A percentile compares a stretch with the other conserved stretches of the same genome.
Conservation (phyloP, 352 stramenopile genomes). For the Phytopythium chamaehyphon region DNA sequence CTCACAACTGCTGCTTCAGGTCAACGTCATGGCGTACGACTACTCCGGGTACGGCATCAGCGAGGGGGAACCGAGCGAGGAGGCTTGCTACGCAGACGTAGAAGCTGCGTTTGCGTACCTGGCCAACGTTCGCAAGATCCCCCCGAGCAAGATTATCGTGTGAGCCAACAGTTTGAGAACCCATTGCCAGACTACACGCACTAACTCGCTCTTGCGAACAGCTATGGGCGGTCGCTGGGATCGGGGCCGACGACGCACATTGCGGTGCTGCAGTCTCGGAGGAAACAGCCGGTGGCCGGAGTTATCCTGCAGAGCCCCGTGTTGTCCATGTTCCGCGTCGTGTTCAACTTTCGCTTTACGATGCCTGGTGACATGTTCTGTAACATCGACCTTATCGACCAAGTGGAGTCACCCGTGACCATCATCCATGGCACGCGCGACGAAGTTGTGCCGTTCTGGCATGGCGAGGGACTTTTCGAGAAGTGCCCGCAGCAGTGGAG, state of each 20-base stretch:
- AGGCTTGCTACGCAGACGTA: slow-evolving; percentile 94
- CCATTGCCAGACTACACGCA: slow-evolving; percentile 32
- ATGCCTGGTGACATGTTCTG: slow-evolving; percentile 96
- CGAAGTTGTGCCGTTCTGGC: slow-evolving; percentile 99
- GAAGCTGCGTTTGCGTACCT: slow-evolving; percentile 96
- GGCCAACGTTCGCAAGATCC: slow-evolving; percentile 88
- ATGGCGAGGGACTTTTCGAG: slow-evolving; percentile 94
- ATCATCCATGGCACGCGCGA: slow-evolving; percentile 98
- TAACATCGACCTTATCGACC: slow-evolving; percentile 94
- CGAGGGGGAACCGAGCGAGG: slow-evolving; percentile 89
- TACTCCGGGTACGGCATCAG: slow-evolving; percentile 98
- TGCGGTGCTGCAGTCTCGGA: slow-evolving; percentile 88
- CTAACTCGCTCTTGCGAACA: slow-evolving; percentile 12
- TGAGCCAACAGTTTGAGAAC: slow-evolving; percentile 18
- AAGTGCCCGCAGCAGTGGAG: slow-evolving; percentile 90
- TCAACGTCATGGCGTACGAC: slow-evolving; percentile 91
- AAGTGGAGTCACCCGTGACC: slow-evolving; percentile 93
- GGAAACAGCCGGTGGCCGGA: slow-evolving; percentile 90
- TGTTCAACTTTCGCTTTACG: slow-evolving; percentile 98
- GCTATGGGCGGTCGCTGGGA: slow-evolving; percentile 88
- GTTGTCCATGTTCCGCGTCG: slow-evolving; percentile 96
- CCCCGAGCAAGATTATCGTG: slow-evolving; percentile 93
- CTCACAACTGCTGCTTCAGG: slow-evolving; percentile 23
- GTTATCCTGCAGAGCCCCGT: slow-evolving; percentile 97
- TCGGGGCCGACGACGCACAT: slow-evolving; percentile 96